These are phyloP conservation scores for Exophiala aquamarina DNA, from an alignment of 2,329 filamentous ascomycete species.

Conservation along the genomic window DNA sequence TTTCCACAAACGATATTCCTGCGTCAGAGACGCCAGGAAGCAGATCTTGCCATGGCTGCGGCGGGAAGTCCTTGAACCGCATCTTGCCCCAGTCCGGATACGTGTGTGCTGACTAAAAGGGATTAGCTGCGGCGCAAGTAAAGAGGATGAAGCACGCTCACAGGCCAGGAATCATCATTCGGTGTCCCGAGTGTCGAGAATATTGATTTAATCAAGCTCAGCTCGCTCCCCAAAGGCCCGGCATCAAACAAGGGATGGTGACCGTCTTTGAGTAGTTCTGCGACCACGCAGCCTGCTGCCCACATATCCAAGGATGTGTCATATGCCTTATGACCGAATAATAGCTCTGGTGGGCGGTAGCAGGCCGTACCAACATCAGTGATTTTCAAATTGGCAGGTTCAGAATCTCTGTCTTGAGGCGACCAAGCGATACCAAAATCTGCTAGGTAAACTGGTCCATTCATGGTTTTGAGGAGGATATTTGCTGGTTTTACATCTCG, in stretches of 20 bases:
- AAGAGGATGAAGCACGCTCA: conserved; percentile 36
- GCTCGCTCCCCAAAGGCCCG: conserved; percentile 85
- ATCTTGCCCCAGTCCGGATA: conserved; percentile 88
- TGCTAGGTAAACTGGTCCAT: conserved; percentile 73
- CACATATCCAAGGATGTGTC: conserved; percentile 78
- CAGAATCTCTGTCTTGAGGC: conserved; percentile 56
- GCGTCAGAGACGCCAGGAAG: conserved; percentile 60
- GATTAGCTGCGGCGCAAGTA: conserved; percentile 2
- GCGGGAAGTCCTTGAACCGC: conserved; percentile 73
- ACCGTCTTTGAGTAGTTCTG: conserved; percentile 64
- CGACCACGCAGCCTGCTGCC: conserved; percentile 80
- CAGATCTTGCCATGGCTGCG: conserved; percentile 67
- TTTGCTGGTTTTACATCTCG: conserved; percentile 94
- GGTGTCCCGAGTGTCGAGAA: conserved; percentile 91
- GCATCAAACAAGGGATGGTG: conserved; percentile 75
- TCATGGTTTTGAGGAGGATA: conserved; percentile 66
- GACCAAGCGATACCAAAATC: conserved; percentile 95
- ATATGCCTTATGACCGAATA: conserved; percentile 82
- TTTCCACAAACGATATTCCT: conserved; percentile 65
- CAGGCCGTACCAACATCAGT: conserved; percentile 91
- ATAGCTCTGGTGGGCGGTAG: conserved; percentile 84
- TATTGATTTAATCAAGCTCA: conserved; percentile 86
- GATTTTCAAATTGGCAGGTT: conserved; percentile 69
- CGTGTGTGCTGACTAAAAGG: conserved; percentile 36
- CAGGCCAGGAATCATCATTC: conserved; percentile 77